These are phyloP conservation scores for Beauveria rudraprayagi DNA, from an alignment of 2,329 filamentous ascomycete species.

Conservation along the genomic window DNA sequence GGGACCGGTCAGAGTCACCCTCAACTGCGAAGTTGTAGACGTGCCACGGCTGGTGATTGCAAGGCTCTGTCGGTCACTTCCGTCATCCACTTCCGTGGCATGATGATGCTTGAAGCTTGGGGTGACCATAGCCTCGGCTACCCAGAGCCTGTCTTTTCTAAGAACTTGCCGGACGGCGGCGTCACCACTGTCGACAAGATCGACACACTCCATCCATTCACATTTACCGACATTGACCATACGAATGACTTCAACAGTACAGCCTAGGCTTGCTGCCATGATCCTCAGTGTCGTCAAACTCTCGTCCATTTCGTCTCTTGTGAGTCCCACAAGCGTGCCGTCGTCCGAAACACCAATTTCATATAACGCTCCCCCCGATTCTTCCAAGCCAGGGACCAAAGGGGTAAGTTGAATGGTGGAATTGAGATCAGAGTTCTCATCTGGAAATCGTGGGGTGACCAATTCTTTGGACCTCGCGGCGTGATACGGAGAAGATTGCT, in stretches of 20 bases:
- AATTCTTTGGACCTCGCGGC: constrained; percentile 68
- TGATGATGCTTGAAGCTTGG: constrained; percentile 50
- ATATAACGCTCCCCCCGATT: constrained; percentile 87
- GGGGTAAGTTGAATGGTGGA: constrained; percentile 43
- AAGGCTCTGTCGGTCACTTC: neutral
- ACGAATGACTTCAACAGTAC: constrained; percentile 71
- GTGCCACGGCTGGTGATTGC: constrained; percentile 32
- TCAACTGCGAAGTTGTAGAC: constrained; percentile 64
- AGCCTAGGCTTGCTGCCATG: constrained; percentile 91
- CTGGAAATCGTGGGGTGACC: constrained; percentile 66
- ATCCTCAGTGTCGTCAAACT: constrained; percentile 75
- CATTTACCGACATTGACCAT: constrained; percentile 81
- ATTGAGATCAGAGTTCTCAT: constrained; percentile 44
- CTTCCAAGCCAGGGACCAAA: constrained; percentile 73
- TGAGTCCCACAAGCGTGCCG: constrained; percentile 80
- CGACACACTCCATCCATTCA: constrained; percentile 53
- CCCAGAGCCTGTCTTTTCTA: constrained; percentile 58
- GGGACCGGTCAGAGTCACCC: constrained; percentile 79
- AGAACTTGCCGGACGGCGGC: constrained; percentile 16
- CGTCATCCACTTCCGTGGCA: constrained; percentile 5
- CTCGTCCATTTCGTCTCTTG: constrained; percentile 85
- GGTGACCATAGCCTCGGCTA: constrained; percentile 82
- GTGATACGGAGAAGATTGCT: constrained; percentile 91
- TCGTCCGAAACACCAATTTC: constrained; percentile 96
- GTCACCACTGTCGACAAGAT: constrained; percentile 22